Base-by-base conservation (phyloP, 768 basidiomycete species). In the Nidularia pulvinata region DNA sequence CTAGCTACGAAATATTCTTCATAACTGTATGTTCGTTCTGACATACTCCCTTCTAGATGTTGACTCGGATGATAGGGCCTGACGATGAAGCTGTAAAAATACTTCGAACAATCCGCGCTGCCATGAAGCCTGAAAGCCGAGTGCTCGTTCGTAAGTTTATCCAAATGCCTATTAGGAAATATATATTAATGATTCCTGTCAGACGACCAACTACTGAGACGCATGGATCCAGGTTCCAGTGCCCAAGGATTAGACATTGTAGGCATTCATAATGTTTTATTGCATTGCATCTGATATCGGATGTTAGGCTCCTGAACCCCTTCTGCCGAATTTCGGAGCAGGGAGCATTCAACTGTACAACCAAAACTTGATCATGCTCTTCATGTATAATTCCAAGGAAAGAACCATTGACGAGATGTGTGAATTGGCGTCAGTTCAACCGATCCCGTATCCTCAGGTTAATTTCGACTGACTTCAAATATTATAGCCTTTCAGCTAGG, bases 301-400 rank as follows among this genome's bases (percentile, higher is more conserved):
- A 48, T 3, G 25, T 30, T 54, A 66, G 59, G 77, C 77, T 4
- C 78, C 78, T 0, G 66, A 70, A 48, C 79, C 79, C 0, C 59
- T 83, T 36, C 66, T 81, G 0, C 73, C 79, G 4, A 81, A 79
- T 60, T 80, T 71, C 50, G 78, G 78, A 5, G 66, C 66, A 11
- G 80, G 78, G 4, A 64, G 62, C 33, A 63, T 72, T 16, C 61
- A 72, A 14, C 63, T 65, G 43, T 81, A 80, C 60, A 67, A 72
- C 48, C 68, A 74, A 34, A 81, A 82, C 52, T 37, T 81, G 33
- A 70, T 65, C 45, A 78, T 83, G 78, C 69, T 78, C 69, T 46
- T 66, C 10, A 50, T 68, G 39, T 59, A 74, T 9, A 80, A 81
- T 48, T 65, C 70, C n/a, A 69, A 73, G 57, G 77, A 81, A 53